A percentile compares a stretch with the other conserved stretches of the same genome.
Conservation (phyloP, 176 grass and related monocot species). For the Oryza officinalis region DNA sequence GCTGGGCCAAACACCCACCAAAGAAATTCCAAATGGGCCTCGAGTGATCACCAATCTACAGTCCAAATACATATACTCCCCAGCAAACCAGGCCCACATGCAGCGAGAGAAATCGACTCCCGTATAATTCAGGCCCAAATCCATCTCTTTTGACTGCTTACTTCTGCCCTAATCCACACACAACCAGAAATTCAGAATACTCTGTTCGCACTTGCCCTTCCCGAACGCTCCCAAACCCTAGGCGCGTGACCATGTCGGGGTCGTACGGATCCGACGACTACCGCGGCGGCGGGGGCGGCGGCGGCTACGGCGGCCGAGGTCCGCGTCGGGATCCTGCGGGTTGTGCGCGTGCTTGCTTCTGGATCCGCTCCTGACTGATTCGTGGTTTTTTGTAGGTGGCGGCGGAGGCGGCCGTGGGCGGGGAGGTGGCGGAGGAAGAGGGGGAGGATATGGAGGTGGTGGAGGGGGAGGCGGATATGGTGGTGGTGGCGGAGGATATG, state of each 20-base stretch:
- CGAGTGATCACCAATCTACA: not conserved
- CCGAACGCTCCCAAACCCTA: slow-evolving; percentile 49
- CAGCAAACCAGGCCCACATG: not conserved
- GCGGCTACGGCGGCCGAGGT: slow-evolving; percentile 49
- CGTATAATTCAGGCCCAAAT: not conserved
- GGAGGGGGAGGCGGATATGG: slow-evolving; percentile 35
- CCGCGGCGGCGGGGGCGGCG: slow-evolving; percentile 42
- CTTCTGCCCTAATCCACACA: slow-evolving; percentile 34
- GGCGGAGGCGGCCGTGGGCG: slow-evolving; percentile 42
- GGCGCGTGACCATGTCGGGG: slow-evolving; percentile 57
- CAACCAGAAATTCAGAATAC: not conserved
- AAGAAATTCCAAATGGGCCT: not conserved
- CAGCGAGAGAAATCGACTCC: not conserved
- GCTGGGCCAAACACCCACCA: not conserved
- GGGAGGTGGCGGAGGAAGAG: slow-evolving; percentile 27
- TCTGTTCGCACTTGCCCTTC: slow-evolving; percentile 22
- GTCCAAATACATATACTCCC: not conserved
- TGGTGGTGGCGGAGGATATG: not conserved
- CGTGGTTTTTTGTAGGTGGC: slow-evolving; percentile 36
- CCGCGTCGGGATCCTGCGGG: not conserved
- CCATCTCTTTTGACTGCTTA: not conserved
- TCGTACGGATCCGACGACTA: slow-evolving; percentile 72
- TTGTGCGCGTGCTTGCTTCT: not conserved
- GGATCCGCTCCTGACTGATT: slow-evolving; percentile 39
- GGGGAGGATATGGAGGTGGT: slow-evolving; percentile 39